Evolutionary conservation across 1,139 yeast genomes (phyloP).

Genomic region (Zygoascus sp.): DNA sequence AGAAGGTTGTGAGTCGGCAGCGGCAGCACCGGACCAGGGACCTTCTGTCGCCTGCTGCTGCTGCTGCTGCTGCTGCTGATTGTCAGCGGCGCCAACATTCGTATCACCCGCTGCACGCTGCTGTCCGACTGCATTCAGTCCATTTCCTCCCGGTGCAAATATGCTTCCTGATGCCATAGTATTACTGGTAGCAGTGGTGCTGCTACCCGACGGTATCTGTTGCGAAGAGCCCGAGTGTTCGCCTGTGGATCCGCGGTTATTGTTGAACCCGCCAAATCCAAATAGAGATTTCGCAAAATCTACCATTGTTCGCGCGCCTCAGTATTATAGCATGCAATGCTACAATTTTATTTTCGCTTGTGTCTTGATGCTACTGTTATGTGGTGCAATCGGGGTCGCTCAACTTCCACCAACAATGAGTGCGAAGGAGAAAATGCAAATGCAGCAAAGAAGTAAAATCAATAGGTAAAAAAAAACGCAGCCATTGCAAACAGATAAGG

Average conservation of each 20-base stretch:
- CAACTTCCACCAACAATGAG: not conserved
- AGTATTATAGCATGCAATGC: not conserved
- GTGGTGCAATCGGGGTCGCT: not conserved
- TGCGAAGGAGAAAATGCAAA: not conserved
- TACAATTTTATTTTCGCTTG: not conserved
- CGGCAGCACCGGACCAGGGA: conserved; percentile 9
- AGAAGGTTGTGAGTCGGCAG: not conserved
- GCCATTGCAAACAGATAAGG: not conserved
- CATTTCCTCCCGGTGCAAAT: conserved; percentile 13
- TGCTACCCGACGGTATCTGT: conserved; percentile 14
- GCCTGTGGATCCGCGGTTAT: conserved; percentile 6
- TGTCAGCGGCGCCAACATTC: too few relatives aligned
- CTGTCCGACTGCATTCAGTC: not conserved
- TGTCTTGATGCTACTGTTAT: not conserved
- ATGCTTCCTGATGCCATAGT: conserved; percentile 12
- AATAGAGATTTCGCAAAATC: conserved; percentile 31
- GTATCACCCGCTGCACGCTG: not conserved
- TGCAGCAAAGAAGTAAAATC: not conserved
- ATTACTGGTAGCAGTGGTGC: conserved; percentile 11
- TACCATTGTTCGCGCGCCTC: conserved; percentile 21
- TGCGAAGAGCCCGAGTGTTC: conserved; percentile 10
- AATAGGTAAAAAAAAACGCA: not conserved
- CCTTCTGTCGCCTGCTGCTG: not conserved
- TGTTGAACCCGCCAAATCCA: conserved; percentile 23
- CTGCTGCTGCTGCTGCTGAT: not conserved